Percentiles rank a stretch among this genome's conserved stretches.
Conservation (phyloP, 1,284 basidiomycete species). For the Trichosporon ovoides region DNA sequence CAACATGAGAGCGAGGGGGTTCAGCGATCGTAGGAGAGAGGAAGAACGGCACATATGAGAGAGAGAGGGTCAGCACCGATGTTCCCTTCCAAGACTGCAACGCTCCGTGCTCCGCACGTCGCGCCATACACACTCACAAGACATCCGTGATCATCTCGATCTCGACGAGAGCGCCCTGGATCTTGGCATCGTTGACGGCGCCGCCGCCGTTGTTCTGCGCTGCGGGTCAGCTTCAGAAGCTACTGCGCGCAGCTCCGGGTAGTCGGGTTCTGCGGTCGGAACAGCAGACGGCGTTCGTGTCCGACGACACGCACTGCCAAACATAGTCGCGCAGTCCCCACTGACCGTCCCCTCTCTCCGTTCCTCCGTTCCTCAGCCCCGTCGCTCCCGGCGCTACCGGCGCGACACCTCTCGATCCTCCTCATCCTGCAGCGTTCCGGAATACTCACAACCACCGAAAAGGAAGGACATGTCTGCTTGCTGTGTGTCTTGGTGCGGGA, state of each 20-base stretch:
- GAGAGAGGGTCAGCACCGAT: too few relatives aligned
- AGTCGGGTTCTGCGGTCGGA: too few relatives aligned
- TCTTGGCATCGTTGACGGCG: constrained; percentile 43
- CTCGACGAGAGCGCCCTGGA: constrained; percentile 50
- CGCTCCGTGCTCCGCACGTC: too few relatives aligned
- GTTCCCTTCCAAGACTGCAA: too few relatives aligned
- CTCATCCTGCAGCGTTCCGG: not conserved
- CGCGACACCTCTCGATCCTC: too few relatives aligned
- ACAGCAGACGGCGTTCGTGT: too few relatives aligned
- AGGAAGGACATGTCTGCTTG: constrained; percentile 27
- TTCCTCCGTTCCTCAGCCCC: not conserved
- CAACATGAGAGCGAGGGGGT: too few relatives aligned
- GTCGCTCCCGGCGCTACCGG: not conserved
- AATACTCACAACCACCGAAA: constrained; percentile 29
- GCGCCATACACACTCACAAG: constrained; percentile 33
- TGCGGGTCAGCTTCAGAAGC: constrained; percentile 4
- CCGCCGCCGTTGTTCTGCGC: constrained; percentile 27
- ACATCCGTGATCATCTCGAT: constrained; percentile 51
- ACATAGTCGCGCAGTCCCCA: not conserved
- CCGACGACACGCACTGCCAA: not conserved
- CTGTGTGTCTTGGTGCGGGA: not conserved
- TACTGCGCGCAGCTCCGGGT: too few relatives aligned
- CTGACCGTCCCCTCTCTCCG: not conserved
- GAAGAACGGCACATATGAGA: too few relatives aligned
- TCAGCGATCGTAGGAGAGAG: too few relatives aligned